Base-by-base conservation (phyloP, 495 filamentous ascomycete species). In the Aspergillus heteromorphus region DNA sequence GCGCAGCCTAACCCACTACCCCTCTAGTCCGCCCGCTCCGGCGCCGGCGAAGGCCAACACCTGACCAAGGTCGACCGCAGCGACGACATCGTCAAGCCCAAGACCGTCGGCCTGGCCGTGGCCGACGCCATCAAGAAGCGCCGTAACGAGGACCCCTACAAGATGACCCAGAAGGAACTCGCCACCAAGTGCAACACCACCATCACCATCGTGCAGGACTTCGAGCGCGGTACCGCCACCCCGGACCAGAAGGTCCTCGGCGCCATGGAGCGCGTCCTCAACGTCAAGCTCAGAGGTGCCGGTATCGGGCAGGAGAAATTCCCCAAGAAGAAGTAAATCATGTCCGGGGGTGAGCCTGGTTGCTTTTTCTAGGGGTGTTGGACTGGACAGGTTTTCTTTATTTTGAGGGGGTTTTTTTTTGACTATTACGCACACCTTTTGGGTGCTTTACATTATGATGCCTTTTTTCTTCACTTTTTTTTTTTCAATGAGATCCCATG, bases 31-130 rank as follows among this genome's bases (percentile, higher is more conserved):
- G 74, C 74, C 53, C 83, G 82, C 65, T 62, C 79, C 56, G 77
- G 68, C 45, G 77, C 79, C 56, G 70, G 77, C 58, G 92, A 97
- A 78, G 93, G 93, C 65, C 93, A 99, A 73, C 91, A 88, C 66
- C 80, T 97, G 49, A 97, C 93, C 41, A 99, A 97, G 79, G 91
- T 99, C 68, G 93, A 97, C 81, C 93, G 93, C 62, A 83, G 84
- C 70, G 95, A 97, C 79, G 93, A 97, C 69, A 96, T 97, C 75
- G 84, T 97, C 70, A 95, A 95, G 77, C 91, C 91, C 61, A 92
- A 91, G 73, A 96, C 90, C 50, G 80, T 97, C 45, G 89, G 91
- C 61, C 69, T 74, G 56, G 76, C 82, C 48, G 90, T 97, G 56
- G 91, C 87, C 56, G 81, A 87, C 54, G 89, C 86, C 20, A 96